phyloP scores from a whole-genome alignment of 1,139 yeast genomes.

The Yamadazyma pseudoaaseri region DNA sequence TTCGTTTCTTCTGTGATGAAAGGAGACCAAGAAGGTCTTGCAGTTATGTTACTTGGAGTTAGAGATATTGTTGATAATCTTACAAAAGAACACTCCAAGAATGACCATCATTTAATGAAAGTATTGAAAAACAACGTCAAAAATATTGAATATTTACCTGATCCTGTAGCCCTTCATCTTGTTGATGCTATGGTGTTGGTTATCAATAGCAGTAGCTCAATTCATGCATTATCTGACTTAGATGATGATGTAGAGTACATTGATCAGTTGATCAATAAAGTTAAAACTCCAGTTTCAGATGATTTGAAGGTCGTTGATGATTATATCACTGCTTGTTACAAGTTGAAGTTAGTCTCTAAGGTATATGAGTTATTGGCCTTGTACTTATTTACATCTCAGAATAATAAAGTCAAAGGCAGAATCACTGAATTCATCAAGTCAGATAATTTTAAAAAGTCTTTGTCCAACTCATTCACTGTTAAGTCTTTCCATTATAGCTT shows the following conservation, averaged over 20 bases:
- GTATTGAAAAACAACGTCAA: slow-evolving; percentile 60
- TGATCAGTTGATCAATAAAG: slow-evolving; percentile 44
- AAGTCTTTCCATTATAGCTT: slow-evolving; percentile 37
- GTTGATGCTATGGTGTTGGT: slow-evolving; percentile 67
- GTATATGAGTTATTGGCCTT: slow-evolving; percentile 76
- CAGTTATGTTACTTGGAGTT: slow-evolving; percentile 77
- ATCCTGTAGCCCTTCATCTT: slow-evolving; percentile 55
- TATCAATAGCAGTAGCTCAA: slow-evolving; percentile 67
- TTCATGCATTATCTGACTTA: slow-evolving; percentile 32
- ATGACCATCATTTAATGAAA: slow-evolving; percentile 42
- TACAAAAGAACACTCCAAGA: slow-evolving; percentile 17
- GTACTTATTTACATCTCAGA: slow-evolving; percentile 60
- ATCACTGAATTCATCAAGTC: slow-evolving; percentile 46
- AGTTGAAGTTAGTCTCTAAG: slow-evolving; percentile 59
- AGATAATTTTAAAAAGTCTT: slow-evolving; percentile 27
- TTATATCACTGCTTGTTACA: slow-evolving; percentile 50
- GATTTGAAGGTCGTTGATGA: slow-evolving; percentile 19
- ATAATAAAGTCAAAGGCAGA: slow-evolving; percentile 34
- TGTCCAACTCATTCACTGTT: slow-evolving; percentile 32
- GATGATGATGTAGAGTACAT: slow-evolving; percentile 53
- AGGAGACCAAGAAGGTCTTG: slow-evolving; percentile 82
- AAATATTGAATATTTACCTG: slow-evolving; percentile 53
- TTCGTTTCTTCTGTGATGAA: slow-evolving; percentile 76
- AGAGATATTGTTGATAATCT: slow-evolving; percentile 48
- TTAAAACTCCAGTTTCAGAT: slow-evolving; percentile 21